Evolutionary conservation across 495 filamentous ascomycete genomes (phyloP), one percentile per base, ranked within the genome.

Genomic region (Choiromyces venosus): DNA sequence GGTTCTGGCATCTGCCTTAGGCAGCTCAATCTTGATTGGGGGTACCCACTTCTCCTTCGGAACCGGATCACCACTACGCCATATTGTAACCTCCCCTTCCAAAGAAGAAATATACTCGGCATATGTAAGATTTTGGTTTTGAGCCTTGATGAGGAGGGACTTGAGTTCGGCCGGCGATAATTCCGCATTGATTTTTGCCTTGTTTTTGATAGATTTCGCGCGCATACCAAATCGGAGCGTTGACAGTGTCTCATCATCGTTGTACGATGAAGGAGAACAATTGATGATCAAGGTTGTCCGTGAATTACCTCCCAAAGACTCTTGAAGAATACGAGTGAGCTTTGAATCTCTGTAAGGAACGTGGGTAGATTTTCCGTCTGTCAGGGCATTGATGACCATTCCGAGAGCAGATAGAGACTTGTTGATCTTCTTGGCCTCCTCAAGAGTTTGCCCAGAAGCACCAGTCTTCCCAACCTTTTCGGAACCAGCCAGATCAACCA

Each of bases 371-470:
- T 96, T 97, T 79, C 95, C 95, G 82, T 98, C 96, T 5, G 95
- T 98, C 72, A 99, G 86, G 19, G 94, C 88, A 82, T 99, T 99
- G 86, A 99, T 99, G 81, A 99, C 95, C 93, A 97, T 99, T 80
- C 95, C 95, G 37, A 99, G 86, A 29, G 95, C 93, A 81, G 94
- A 97, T 85, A 99, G 87, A 85, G 93, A 97, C 86, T 97, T 98
- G 87, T 99, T 99, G 85, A 99, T 99, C 86, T 99, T 99, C 86
- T 99, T 98, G 37, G 96, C 95, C 82, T 99, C 95, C 81, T 99
- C 95, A 35, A 99, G 87, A 21, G 96, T 99, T 83, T 99, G 95
- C 68, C 95, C 95, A 82, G 92, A 97, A 78, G 95, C 95, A 75
- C 95, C 95, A 19, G 95, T 99, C 87, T 99, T 99, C 76, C 95